phyloP scores from a whole-genome alignment of 306 rosid genomes.

The Trifolium dubium region DNA sequence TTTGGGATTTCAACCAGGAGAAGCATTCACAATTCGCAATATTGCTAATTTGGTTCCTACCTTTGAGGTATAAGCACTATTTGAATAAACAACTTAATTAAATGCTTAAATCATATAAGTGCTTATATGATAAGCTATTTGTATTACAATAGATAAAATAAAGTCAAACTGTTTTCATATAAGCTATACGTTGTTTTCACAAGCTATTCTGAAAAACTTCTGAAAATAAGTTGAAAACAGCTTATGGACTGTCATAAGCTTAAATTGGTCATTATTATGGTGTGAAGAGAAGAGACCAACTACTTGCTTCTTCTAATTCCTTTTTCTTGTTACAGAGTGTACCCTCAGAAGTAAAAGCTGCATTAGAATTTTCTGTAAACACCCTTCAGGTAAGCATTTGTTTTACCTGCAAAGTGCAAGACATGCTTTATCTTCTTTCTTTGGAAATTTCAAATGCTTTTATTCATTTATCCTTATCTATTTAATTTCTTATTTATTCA shows the following conservation, averaged over 20 bases:
- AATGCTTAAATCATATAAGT: not conserved
- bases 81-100: not conserved
- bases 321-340: constrained; percentile 63
- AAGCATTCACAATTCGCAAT: constrained; percentile 85
- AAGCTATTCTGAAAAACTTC: not conserved
- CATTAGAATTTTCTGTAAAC: constrained; percentile 87
- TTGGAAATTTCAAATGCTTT: constrained; percentile 14
- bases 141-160: not conserved
- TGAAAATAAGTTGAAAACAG: not conserved
- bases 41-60: constrained; percentile 92
- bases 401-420: not conserved
- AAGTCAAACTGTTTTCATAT: not conserved
- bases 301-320: constrained; percentile 27
- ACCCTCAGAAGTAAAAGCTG: constrained; percentile 95
- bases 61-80: constrained; percentile 62
- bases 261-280: too few relatives aligned
- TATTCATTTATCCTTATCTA: constrained; percentile 10
- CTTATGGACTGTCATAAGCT: not conserved
- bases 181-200: not conserved
- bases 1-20: constrained; percentile 95
- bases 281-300: constrained; percentile 17
- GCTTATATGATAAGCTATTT: not conserved
- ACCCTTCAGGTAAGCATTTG: constrained; percentile 66
- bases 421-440: constrained; percentile 27
- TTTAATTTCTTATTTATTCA: too few relatives aligned